Percentiles rank a stretch among this genome's conserved stretches.
These are phyloP conservation scores for Pontederia crassipes DNA, from an alignment of 176 grass and related monocot genomes.

Conservation along the genomic window DNA sequence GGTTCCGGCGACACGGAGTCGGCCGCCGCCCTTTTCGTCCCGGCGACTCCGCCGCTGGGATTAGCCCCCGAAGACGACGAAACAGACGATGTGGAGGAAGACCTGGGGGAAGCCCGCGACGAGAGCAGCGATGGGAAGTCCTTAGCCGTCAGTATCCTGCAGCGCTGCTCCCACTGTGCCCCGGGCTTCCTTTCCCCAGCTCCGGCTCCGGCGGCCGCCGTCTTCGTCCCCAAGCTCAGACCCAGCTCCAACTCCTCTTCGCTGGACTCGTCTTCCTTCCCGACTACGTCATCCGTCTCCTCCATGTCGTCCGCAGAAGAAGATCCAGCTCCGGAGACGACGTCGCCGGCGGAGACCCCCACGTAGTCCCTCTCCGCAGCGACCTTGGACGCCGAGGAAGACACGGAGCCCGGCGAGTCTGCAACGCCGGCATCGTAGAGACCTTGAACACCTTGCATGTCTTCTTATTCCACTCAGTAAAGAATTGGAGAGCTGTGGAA, in stretches of 20 bases:
- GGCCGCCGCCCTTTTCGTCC: slow-evolving; percentile 3
- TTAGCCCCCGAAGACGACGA: slow-evolving; percentile 9
- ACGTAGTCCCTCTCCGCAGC: too few species aligned
- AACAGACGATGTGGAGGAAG: slow-evolving; percentile 15
- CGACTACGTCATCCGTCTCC: slow-evolving; percentile 2
- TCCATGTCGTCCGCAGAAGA: background rate
- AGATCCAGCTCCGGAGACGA: background rate
- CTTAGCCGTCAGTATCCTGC: slow-evolving; percentile 11
- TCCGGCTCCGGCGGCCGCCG: background rate
- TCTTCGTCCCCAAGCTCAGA: slow-evolving; percentile 30
- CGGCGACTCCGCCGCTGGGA: background rate
- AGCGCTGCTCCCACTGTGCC: slow-evolving; percentile 10
- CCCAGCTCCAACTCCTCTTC: slow-evolving; percentile 27
- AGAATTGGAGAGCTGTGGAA: too few species aligned
- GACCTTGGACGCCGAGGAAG: too few species aligned
- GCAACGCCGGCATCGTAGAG: too few species aligned
- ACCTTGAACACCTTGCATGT: too few species aligned
- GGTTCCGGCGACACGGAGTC: slow-evolving; percentile 16
- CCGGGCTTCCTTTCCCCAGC: background rate
- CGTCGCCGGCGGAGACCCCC: too few species aligned
- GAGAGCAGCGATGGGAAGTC: slow-evolving; percentile 4
- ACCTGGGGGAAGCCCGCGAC: slow-evolving; percentile 4
- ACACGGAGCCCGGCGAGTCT: too few species aligned
- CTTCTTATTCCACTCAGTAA: too few species aligned
- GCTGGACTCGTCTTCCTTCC: background rate